These are phyloP conservation scores for Bromus sterilis DNA, from an alignment of 176 grass and related monocot species.

Conservation along the genomic window DNA sequence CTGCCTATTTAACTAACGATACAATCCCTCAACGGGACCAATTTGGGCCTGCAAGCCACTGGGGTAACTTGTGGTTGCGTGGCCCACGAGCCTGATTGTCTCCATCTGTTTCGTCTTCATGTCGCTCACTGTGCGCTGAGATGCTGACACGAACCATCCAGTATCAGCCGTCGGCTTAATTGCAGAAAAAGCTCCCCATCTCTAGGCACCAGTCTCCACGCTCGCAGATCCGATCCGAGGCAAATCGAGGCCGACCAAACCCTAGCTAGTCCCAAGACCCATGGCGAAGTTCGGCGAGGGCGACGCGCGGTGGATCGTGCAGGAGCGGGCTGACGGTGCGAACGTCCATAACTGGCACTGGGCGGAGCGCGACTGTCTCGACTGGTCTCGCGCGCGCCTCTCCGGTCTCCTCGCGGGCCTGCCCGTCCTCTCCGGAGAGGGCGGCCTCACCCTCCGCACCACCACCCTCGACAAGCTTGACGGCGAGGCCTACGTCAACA, in stretches of 20 bases:
- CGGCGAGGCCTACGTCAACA: constrained; percentile 96
- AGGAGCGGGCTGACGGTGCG: constrained; percentile 81
- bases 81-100: too few relatives aligned
- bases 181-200: neutral
- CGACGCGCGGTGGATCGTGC: constrained; percentile 96
- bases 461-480: constrained; percentile 77
- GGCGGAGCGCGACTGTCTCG: constrained; percentile 89
- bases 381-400: constrained; percentile 78
- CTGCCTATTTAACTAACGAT: too few relatives aligned
- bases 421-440: constrained; percentile 76
- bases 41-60: too few relatives aligned
- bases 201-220: neutral
- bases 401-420: constrained; percentile 57
- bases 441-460: constrained; percentile 60
- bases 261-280: constrained; percentile 8
- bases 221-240: constrained; percentile 24
- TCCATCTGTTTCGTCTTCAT: too few relatives aligned
- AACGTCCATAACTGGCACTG: constrained; percentile 99
- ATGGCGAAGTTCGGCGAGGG: constrained; percentile 96
- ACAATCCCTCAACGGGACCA: too few relatives aligned
- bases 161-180: constrained; percentile 21
- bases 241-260: constrained; percentile 19
- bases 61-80: too few relatives aligned
- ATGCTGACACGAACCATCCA: constrained; percentile 56
- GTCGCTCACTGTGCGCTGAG: too few relatives aligned